These are phyloP conservation scores for Clarireedia homoeocarpa DNA, from an alignment of 2,329 filamentous ascomycete species.

Conservation along the genomic window DNA sequence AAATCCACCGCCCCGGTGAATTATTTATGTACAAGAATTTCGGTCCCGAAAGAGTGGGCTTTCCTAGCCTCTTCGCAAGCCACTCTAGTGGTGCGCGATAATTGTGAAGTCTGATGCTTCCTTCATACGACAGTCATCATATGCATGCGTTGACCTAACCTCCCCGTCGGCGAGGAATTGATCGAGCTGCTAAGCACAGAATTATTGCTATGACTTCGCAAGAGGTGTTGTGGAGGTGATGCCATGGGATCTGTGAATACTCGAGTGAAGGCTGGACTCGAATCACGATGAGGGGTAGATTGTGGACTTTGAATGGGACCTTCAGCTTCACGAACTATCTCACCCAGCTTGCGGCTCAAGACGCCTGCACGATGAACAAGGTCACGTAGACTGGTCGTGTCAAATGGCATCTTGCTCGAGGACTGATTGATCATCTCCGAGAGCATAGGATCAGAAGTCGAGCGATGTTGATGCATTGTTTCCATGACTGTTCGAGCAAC, in stretches of 20 bases:
- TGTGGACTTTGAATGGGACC: conserved; percentile 48
- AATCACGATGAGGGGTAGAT: conserved; percentile 42
- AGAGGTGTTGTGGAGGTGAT: conserved; percentile 42
- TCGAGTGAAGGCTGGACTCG: conserved; percentile 59
- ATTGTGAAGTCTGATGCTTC: too few species aligned
- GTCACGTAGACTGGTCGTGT: conserved; percentile 60
- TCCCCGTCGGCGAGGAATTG: conserved; percentile 44
- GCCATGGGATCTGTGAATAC: conserved; percentile 56
- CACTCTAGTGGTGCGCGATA: too few species aligned
- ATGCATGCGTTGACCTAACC: conserved; percentile 47
- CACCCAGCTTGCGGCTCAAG: conserved; percentile 50
- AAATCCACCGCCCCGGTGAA: not conserved
- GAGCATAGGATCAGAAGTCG: conserved; percentile 34
- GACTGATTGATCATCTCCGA: conserved; percentile 24
- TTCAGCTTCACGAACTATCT: conserved; percentile 51
- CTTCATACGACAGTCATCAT: conserved; percentile 54
- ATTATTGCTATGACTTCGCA: conserved; percentile 46
- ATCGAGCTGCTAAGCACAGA: conserved; percentile 44
- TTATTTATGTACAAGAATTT: conserved; percentile 10
- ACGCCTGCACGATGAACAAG: conserved; percentile 55
- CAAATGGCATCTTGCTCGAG: conserved; percentile 52
- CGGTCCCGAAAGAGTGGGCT: not conserved
- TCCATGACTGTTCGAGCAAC: conserved; percentile 54
- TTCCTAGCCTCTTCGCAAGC: not conserved
- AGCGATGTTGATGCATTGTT: conserved; percentile 50